Percentiles rank a stretch among this genome's conserved stretches.
Conservation (phyloP, 2,329 filamentous ascomycete species). For the Lecanosticta acicola region DNA sequence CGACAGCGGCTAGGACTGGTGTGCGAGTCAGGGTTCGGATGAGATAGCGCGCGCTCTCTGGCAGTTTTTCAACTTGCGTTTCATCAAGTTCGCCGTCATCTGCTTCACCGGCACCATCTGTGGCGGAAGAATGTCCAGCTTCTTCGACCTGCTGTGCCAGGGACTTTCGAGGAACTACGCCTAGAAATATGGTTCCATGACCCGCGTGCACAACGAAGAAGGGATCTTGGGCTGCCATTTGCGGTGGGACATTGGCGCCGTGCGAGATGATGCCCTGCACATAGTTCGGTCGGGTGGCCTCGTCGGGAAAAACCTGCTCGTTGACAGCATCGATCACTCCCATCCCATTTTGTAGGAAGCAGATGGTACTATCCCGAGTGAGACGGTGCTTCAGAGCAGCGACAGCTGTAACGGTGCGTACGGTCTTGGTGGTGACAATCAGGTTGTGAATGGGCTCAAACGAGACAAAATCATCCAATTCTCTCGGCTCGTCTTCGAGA, state of each 20-base stretch:
- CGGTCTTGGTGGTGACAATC: conserved; percentile 72
- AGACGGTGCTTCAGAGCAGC: conserved; percentile 61
- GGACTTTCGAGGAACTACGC: conserved; percentile 43
- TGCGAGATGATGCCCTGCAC: conserved; percentile 64
- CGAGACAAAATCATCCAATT: conserved; percentile 1
- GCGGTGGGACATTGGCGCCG: conserved; percentile 43
- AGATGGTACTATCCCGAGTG: conserved; percentile 63
- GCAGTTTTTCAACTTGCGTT: conserved; percentile 9
- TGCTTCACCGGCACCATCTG: conserved; percentile 15
- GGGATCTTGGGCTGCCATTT: conserved; percentile 30
- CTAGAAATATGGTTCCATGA: conserved; percentile 54
- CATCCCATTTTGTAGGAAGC: conserved; percentile 75
- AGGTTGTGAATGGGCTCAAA: conserved; percentile 58
- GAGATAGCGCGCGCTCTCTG: conserved; percentile 53
- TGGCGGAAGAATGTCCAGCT: conserved; percentile 1
- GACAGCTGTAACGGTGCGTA: conserved; percentile 61
- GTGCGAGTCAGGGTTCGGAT: conserved; percentile 58
- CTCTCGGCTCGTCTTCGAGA: conserved; percentile 3
- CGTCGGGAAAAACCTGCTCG: conserved; percentile 62
- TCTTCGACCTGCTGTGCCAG: conserved; percentile 6
- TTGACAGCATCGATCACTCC: conserved; percentile 78
- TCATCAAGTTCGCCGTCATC: conserved; percentile 13
- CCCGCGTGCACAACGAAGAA: conserved; percentile 55
- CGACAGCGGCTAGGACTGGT: conserved; percentile 56
- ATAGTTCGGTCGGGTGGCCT: conserved; percentile 63